Evolutionary conservation across 2,329 filamentous ascomycete genomes (phyloP), one percentile per base, ranked within the genome.

Genomic region (Scedosporium boydii): DNA sequence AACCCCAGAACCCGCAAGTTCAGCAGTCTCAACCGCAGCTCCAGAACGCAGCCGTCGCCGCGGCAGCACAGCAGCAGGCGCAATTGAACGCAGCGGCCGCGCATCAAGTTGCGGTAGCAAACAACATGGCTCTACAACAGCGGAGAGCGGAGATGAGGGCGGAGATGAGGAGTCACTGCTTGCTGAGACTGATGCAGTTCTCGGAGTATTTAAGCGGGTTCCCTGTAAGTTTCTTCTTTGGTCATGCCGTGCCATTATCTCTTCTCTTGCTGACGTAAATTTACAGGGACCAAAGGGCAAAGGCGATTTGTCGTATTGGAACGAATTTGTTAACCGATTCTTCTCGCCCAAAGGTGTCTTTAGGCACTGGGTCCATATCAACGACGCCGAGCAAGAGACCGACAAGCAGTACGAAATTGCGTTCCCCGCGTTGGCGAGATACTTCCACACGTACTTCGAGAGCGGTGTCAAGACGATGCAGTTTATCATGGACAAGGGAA

Each of bases 361-460:
- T 70, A 85, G 92, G 51, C 86, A 93, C 68, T 83, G 86, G 3
- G 78, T 96, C 16, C 82, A 82, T 66, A 77, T 82, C 55, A 77
- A 74, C 51, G 79, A 83, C 21, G 79, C 82, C 10, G 76, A 76
- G 63, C 84, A 87, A 55, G 81, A 85, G 56, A 80, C 78, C 18
- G 83, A 88, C 62, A 97, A 96, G 77, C 86, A 89, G 69, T 97
- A 93, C 69, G 93, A 97, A 72, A 91, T 98, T 58, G 84, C 88
- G 2, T 90, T 85, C 63, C 85, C 92, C 3, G 90, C 90, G 0
- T 80, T 99, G 56, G 86, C 93, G 41, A 87, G 93, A 69, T 98
- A 95, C 74, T 97, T 96, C 72, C 86, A 89, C 69, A 93, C 91
- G 0, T 89, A 96, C 69, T 97, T 95, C 71, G 87, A 88, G 63